These are phyloP conservation scores for Candolleomyces aberdarensis DNA, from an alignment of 768 basidiomycete genomes.

Conservation along the genomic window DNA sequence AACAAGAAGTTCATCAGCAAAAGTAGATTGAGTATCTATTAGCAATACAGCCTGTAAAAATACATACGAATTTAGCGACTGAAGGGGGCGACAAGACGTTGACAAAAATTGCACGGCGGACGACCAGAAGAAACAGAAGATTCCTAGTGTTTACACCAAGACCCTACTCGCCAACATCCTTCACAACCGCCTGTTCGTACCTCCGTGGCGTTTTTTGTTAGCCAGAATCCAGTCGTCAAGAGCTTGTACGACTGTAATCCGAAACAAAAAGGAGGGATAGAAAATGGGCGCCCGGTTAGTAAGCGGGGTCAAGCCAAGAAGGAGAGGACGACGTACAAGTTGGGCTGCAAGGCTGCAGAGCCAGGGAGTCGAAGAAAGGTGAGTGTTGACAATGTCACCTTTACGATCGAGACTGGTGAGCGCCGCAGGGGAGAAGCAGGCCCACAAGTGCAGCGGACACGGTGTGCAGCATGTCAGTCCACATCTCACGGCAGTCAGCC, in stretches of 20 bases:
- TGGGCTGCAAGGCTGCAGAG: too few species aligned
- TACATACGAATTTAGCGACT: too few species aligned
- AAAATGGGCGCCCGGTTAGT: not conserved
- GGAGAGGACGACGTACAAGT: too few species aligned
- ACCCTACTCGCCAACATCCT: constrained; percentile 24
- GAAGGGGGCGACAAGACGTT: constrained; percentile 17
- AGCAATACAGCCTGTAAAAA: too few species aligned
- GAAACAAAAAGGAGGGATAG: not conserved
- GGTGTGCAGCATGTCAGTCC: constrained; percentile 41
- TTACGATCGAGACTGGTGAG: constrained; percentile 33
- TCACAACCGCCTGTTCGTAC: constrained; percentile 25
- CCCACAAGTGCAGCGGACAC: constrained; percentile 36
- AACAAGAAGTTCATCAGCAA: too few species aligned
- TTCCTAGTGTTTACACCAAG: constrained; percentile 22
- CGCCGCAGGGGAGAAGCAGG: constrained; percentile 32
- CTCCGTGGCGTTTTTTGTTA: constrained; percentile 19
- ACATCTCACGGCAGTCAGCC: constrained; percentile 33
- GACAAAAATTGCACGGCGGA: constrained; percentile 12
- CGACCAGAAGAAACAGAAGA: too few species aligned
- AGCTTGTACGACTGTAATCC: constrained; percentile 16
- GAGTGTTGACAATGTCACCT: constrained; percentile 46
- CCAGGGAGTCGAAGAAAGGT: constrained; percentile 46
- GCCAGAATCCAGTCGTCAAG: constrained; percentile 22
- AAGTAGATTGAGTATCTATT: too few species aligned
- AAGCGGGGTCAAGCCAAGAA: not conserved